Percentiles rank a stretch among this genome's conserved stretches.
Evolutionary conservation across 208 protist genomes (phyloP).

Genomic region (Porcisia hertigi): DNA sequence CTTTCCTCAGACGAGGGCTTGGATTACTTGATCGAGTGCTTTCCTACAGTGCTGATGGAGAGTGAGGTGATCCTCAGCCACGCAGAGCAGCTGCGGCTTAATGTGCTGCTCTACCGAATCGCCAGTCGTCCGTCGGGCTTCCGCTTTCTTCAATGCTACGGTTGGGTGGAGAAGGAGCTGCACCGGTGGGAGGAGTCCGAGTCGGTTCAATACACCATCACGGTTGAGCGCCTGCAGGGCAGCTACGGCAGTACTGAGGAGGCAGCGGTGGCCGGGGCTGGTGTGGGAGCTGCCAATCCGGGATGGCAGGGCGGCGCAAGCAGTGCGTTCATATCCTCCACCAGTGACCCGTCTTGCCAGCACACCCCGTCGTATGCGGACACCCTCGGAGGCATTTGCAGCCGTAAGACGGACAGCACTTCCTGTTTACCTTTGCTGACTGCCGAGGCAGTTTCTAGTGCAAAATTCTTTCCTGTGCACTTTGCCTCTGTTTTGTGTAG

Average conservation of each 20-base stretch:
- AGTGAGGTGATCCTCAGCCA: constrained; percentile 73
- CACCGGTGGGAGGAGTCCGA: constrained; percentile 74
- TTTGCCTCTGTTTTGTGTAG: constrained; percentile 78
- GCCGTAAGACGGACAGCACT: constrained; percentile 9
- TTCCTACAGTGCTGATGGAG: constrained; percentile 84
- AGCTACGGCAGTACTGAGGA: constrained; percentile 19
- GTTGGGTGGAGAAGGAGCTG: constrained; percentile 86
- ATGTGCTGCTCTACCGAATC: constrained; percentile 82
- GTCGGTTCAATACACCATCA: constrained; percentile 51
- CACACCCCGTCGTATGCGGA: constrained; percentile 61
- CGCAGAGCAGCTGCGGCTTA: constrained; percentile 61
- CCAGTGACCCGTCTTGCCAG: constrained; percentile 21
- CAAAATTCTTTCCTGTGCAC: constrained; percentile 81
- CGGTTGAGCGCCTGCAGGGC: constrained; percentile 61
- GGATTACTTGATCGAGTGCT: constrained; percentile 85
- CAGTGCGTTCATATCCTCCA: constrained; percentile 10
- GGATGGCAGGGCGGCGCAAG: constrained; percentile 1
- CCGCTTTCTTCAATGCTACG: constrained; percentile 85
- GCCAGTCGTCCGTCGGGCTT: constrained; percentile 72
- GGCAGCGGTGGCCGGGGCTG: background rate
- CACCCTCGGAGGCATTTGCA: constrained; percentile 19
- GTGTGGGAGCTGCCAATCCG: background rate
- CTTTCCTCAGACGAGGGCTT: constrained; percentile 83
- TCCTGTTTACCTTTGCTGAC: constrained; percentile 40
- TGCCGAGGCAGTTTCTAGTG: constrained; percentile 28